A percentile compares a stretch with the other conserved stretches of the same genome.
Conservation (phyloP, 2,329 filamentous ascomycete genomes). For the Colletotrichum simmondsii region DNA sequence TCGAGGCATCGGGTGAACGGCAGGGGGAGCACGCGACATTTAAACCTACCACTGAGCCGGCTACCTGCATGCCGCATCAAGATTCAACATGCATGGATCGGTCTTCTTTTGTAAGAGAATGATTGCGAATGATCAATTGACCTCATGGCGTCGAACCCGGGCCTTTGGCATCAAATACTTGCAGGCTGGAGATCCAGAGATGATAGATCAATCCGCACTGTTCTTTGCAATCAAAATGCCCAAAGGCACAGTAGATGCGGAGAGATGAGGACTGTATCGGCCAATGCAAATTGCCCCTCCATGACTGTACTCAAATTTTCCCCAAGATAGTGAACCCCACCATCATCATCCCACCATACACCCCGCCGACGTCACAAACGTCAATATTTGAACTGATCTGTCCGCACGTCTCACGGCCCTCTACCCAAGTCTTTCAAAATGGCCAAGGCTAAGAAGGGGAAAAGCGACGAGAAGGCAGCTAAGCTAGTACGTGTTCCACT, state of each 20-base stretch:
- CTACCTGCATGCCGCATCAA: background rate
- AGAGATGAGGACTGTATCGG: slow-evolving; percentile 5
- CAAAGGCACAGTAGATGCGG: slow-evolving; percentile 17
- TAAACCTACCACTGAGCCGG: background rate
- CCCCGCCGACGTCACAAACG: slow-evolving; percentile 33
- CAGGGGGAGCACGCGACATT: slow-evolving; percentile 14
- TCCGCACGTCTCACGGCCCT: background rate
- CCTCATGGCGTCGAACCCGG: background rate
- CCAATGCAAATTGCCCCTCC: slow-evolving; percentile 28
- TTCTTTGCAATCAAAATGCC: background rate
- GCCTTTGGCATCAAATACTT: background rate
- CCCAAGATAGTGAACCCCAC: slow-evolving; percentile 28
- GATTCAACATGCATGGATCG: background rate
- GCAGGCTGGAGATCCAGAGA: background rate
- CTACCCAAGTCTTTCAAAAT: slow-evolving; percentile 41
- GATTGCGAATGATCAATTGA: background rate
- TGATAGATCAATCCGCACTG: slow-evolving; percentile 10
- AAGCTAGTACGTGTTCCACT: slow-evolving; percentile 51
- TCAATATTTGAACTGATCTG: slow-evolving; percentile 2
- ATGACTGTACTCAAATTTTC: slow-evolving; percentile 27
- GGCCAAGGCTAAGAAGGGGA: slow-evolving; percentile 64
- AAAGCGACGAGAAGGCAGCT: slow-evolving; percentile 60
- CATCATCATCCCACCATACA: slow-evolving; percentile 25
- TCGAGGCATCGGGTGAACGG: slow-evolving; percentile 6
- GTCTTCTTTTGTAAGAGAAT: background rate